phyloP scores from a whole-genome alignment of 441 rosid genomes.

The Metrosideros polymorpha region DNA sequence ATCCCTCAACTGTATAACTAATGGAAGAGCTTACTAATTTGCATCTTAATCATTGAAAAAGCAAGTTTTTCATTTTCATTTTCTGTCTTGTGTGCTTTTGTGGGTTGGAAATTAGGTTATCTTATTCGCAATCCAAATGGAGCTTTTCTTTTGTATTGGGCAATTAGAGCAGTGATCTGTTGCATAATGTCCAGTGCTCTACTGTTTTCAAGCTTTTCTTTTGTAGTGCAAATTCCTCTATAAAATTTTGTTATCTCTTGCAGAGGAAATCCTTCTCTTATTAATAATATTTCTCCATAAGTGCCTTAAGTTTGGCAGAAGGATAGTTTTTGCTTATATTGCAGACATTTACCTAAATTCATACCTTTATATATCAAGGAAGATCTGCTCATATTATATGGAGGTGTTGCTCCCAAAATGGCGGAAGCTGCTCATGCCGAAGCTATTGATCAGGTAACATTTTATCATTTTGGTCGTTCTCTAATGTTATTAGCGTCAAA shows the following conservation, averaged over 20 bases:
- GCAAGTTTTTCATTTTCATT: not conserved
- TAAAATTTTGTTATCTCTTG: not conserved
- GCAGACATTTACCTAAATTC: conserved; percentile 8
- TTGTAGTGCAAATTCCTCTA: not conserved
- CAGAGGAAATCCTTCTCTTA: not conserved
- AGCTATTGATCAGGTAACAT: conserved; percentile 65
- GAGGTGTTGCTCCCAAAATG: conserved; percentile 95
- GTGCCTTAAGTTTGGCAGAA: not conserved
- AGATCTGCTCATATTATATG: conserved; percentile 70
- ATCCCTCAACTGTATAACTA: not conserved
- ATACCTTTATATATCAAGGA: conserved; percentile 37
- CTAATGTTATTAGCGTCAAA: not conserved
- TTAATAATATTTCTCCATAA: not conserved
- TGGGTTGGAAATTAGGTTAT: not conserved
- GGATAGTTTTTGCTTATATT: not conserved
- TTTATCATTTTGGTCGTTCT: not conserved
- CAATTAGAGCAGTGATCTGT: not conserved
- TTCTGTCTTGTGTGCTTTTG: not conserved
- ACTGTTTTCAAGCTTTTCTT: not conserved
- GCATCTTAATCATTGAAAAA: not conserved
- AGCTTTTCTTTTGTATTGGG: not conserved
- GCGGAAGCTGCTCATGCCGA: conserved; percentile 86
- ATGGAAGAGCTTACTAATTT: not conserved
- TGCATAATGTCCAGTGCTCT: not conserved
- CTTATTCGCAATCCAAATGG: not conserved